Conservation (phyloP, 192 early-diverging fungal species). For the Backusella tarrabulga region DNA sequence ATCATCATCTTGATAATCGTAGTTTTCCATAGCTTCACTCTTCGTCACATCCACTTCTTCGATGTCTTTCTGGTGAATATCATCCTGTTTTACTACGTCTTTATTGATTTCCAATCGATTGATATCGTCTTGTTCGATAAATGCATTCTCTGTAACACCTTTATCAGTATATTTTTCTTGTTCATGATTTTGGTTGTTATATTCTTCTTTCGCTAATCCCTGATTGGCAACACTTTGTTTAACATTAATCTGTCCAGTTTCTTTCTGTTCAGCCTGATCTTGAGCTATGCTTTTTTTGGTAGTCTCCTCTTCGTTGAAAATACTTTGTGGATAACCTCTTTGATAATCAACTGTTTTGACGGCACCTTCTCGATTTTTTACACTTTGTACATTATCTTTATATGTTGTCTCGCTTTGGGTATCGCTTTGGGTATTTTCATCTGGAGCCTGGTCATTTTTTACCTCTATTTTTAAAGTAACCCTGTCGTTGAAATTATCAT, state of each 20-base stretch:
- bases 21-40: neutral
- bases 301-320: neutral
- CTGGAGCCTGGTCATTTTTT: neutral
- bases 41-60: neutral
- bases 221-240: too few species aligned
- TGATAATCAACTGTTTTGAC: neutral
- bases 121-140: neutral
- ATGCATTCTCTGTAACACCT: neutral
- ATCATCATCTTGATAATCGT: neutral
- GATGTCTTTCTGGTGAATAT: neutral
- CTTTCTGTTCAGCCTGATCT: neutral
- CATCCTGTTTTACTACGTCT: neutral
- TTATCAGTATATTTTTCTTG: neutral
- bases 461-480: too few species aligned
- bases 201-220: neutral
- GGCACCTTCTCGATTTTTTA: neutral
- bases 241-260: too few species aligned
- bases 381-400: neutral
- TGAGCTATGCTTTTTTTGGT: neutral
- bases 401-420: neutral
- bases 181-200: too few species aligned
- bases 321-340: neutral
- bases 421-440: neutral
- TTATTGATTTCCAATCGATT: neutral
- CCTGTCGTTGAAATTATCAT: neutral